Evolutionary conservation across 768 basidiomycete genomes (phyloP), one percentile per base, ranked within the genome.

Genomic region (Gloeopeniophorella convolvens): DNA sequence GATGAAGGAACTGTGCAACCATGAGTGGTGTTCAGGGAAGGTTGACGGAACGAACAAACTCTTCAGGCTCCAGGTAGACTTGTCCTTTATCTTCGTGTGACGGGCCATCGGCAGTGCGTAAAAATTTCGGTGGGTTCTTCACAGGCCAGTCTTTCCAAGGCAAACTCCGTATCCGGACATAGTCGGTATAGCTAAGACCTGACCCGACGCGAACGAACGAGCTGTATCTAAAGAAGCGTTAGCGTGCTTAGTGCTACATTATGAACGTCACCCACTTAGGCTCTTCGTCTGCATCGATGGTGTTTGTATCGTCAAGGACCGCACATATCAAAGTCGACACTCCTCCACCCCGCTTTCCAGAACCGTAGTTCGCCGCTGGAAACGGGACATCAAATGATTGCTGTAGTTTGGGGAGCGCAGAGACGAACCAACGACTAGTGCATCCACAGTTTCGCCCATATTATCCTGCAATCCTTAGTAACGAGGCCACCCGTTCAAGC

Each of bases 291-390:
- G 78, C 79, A 15, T 73, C 70, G 15, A 72, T 71, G 18, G 65
- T 46, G 30, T 74, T 72, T 46, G 83, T 70, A 64, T 89, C 87
- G 57, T 91, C 85, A n/a, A 85, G 68, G 0, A 96, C 84, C 0
- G 90, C 95, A 60, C 92, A 92, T 24, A 99, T 74, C 10, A 97
- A 73, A 6, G 89, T 89, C 3, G 92, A 93, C 13, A 95, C 85
- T 24, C 88, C 88, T 35, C 94, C 94, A 13, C 85, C 82, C 18
- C 95, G 82, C 53, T 80, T 80, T 13, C 96, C 84, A 41, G 77
- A 79, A 3, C 96, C 96, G 62, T 90, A 97, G 61, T 90, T 87
- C 1, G 86, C 95, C 50, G 78, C 91, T 90, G 42, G 16, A 37
- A n/a, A 31, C 30, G 26, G 34, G 45, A 24, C 4, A 15, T 16